Evolutionary conservation across 2,329 filamentous ascomycete genomes (phyloP), one percentile per base, ranked within the genome.

Genomic region (Hymenoscyphus occultus): DNA sequence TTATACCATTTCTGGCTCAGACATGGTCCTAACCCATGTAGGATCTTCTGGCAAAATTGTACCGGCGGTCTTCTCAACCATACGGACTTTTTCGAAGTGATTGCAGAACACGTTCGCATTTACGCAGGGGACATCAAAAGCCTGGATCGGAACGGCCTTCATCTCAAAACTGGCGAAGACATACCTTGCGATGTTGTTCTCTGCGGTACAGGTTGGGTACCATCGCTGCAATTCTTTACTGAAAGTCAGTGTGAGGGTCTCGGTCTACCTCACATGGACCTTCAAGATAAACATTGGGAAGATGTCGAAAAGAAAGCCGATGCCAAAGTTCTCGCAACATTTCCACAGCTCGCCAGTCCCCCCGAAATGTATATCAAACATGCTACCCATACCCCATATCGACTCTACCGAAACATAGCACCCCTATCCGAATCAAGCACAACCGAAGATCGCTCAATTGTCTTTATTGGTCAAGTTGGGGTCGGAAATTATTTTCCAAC

Each of bases 51-150:
- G 72, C 69, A 71, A 60, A 74, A 72, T 59, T 65, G 69, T 32
- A 71, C 71, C 7, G 69, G 70, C n/a, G 73, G 73, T 48, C 69
- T 72, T 40, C 68, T 70, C n/a, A 70, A 74, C 60, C 72, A 73
- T 56, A 61, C 67, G 16, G 71, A 73, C 59, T 73, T 74, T 64
- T 73, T 68, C 61, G 63, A 72, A 48, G 68, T 68, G 5, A 69
- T 74, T 42, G 68, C 72, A 28, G 66, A 72, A 13, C 68, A 72
- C 10, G 70, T 73, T 28, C 48, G 65, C 12, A 64, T 71, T 42
- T 64, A 73, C 61, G 62, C 64, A 28, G 69, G 62, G 12, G 64
- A 69, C 54, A 64, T 75, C 54, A 64, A 67, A 40, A 58, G 59
- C 59, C 62, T 74, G 16, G 56, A 60, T 14, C 51, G 63, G 54